Evolutionary conservation across 441 rosid genomes (phyloP), one percentile per base, ranked within the genome.

Genomic region (Brassica hybrid): DNA sequence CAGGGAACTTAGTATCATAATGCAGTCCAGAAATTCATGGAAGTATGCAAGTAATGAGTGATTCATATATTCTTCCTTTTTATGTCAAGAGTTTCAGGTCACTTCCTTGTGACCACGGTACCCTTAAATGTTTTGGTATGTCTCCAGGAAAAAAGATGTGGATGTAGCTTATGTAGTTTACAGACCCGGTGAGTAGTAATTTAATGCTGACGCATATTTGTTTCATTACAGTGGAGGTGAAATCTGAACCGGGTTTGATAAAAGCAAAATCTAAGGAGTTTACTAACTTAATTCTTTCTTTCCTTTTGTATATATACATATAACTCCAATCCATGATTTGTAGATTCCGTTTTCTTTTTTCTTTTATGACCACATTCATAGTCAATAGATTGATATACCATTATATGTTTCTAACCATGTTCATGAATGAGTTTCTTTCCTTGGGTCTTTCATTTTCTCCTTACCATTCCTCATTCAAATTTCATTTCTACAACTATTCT

Each of bases 1-100:
- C 88, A 89, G 92, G 91, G 92, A 82, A 88, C 93, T 70, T 91
- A 89, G 71, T 89, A 89, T 82, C 96, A 88, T 72, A 89, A 91
- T 75, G 90, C 90, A 8, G 89, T 89, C 27, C 92, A 92, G 83
- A 94, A 90, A 81, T 92, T 94, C 84, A 85, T 89, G 8, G 87
- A 87, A 48, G 85, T 94, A 14, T 92, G 97, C 86, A 91, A 91
- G 84, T 79, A 89, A 82, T 2, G 87, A 87, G 54, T 74, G 67
- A 79, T 52, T 69, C 71, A 54, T 32, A 52, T 61, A 27, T 25
- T 75, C 21, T 76, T 6, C 7, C 11, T 56, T 38, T 2, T 48
- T 50, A 64, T 18, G 30, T 41, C 45, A 58, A 21, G 32, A 30
- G 73, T 66, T 67, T 65, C 13, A 77, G 54, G 27, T 58, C 67